A percentile compares a stretch with the other conserved stretches of the same genome.
Conservation (phyloP, 768 basidiomycete species). For the Suillus sp. region DNA sequence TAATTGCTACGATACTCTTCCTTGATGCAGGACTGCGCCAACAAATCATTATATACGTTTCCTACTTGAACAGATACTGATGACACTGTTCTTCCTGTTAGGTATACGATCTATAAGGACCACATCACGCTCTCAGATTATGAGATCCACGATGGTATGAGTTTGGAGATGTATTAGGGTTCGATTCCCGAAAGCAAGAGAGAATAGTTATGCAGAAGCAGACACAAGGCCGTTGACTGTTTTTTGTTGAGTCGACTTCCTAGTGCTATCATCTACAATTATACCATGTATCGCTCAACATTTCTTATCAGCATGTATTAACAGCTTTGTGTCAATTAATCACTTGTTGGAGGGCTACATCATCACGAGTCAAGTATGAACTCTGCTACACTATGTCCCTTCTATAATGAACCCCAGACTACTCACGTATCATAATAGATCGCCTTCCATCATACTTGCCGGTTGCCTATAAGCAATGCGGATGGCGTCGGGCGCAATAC, state of each 20-base stretch:
- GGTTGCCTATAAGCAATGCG: background rate
- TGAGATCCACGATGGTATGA: conserved; percentile 93
- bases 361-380: background rate
- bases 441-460: background rate
- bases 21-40: background rate
- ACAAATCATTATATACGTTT: background rate
- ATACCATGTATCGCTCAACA: background rate
- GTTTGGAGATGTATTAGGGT: conserved; percentile 83
- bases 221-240: background rate
- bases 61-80: background rate
- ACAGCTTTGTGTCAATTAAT: background rate
- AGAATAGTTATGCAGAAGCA: background rate
- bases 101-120: conserved; percentile 96
- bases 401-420: conserved; percentile 4
- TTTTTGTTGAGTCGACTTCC: background rate
- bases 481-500: background rate
- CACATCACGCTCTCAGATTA: conserved; percentile 93
- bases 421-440: conserved; percentile 16
- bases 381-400: background rate
- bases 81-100: conserved; percentile 31
- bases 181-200: background rate
- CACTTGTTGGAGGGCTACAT: background rate
- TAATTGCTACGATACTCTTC: background rate
- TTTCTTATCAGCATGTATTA: conserved; percentile 1
- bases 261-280: conserved; percentile 2